These are phyloP conservation scores for Paraconiothyrium brasiliense DNA, from an alignment of 2,329 filamentous ascomycete genomes.

Conservation along the genomic window DNA sequence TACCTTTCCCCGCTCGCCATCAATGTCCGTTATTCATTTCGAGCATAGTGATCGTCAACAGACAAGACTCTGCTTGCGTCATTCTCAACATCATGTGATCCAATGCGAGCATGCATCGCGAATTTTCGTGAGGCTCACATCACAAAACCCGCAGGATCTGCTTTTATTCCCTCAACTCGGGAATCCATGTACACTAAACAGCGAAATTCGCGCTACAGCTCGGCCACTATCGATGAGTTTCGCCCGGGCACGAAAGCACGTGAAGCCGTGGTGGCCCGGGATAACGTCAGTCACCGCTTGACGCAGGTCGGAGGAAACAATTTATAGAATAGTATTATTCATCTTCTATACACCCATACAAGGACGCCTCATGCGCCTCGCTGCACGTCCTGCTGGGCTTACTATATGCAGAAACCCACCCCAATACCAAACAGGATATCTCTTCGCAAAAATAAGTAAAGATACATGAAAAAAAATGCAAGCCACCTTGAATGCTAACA, in stretches of 20 bases:
- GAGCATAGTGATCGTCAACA: not conserved
- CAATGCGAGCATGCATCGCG: not conserved
- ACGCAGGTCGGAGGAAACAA: not conserved
- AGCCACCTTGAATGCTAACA: not conserved
- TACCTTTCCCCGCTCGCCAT: not conserved
- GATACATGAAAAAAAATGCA: not conserved
- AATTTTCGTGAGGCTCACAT: not conserved
- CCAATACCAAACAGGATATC: constrained; percentile 1
- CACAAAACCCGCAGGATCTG: not conserved
- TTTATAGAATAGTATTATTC: not conserved
- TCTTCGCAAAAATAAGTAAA: not conserved
- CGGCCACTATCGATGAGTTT: not conserved
- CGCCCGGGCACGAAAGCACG: not conserved
- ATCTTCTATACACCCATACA: not conserved
- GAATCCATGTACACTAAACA: not conserved
- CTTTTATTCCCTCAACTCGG: not conserved
- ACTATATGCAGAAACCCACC: not conserved
- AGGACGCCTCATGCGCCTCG: not conserved
- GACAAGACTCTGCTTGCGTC: not conserved
- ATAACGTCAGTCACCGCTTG: not conserved
- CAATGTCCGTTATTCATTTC: not conserved
- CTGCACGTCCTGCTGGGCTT: not conserved
- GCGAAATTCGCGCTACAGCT: not conserved
- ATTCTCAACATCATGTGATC: not conserved
- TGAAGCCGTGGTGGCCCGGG: not conserved